A percentile compares a stretch with the other conserved stretches of the same genome.
Conservation (phyloP, 1,139 yeast species). For the Scheffersomyces parashehatae region DNA sequence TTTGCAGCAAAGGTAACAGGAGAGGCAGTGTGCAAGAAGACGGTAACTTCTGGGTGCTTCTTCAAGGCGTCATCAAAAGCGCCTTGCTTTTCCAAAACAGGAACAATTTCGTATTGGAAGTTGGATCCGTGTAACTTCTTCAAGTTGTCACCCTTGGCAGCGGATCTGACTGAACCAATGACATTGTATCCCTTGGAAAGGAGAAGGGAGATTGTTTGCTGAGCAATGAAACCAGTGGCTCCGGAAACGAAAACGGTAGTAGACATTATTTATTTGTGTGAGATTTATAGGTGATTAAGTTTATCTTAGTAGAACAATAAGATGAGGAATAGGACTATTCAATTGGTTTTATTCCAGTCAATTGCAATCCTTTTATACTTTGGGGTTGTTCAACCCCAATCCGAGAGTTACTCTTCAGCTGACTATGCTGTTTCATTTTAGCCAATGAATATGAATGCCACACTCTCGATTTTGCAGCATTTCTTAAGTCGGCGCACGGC, state of each 20-base stretch:
- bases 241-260: slow-evolving; percentile 32
- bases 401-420: no score
- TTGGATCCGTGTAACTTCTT: slow-evolving; percentile 15
- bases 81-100: slow-evolving; percentile 4
- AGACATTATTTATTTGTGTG: slow-evolving; percentile 10
- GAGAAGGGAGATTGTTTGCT: slow-evolving; percentile 16
- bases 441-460: no score
- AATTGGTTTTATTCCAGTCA: no score
- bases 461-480: no score
- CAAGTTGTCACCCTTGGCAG: slow-evolving; percentile 22
- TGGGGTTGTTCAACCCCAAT: no score
- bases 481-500: no score
- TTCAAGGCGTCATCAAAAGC: slow-evolving; percentile 8
- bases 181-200: slow-evolving; percentile 19
- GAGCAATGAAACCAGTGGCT: slow-evolving; percentile 38
- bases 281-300: background rate
- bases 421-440: no score
- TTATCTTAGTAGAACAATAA: no score
- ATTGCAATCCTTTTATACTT: no score
- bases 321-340: no score
- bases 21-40: slow-evolving; percentile 9
- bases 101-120: slow-evolving; percentile 11
- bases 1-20: slow-evolving; percentile 20
- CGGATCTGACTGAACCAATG: slow-evolving; percentile 37
- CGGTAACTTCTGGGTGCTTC: slow-evolving; percentile 30